Conservation (phyloP, 2,329 filamentous ascomycete genomes). For the Clonostachys rhizophaga region DNA sequence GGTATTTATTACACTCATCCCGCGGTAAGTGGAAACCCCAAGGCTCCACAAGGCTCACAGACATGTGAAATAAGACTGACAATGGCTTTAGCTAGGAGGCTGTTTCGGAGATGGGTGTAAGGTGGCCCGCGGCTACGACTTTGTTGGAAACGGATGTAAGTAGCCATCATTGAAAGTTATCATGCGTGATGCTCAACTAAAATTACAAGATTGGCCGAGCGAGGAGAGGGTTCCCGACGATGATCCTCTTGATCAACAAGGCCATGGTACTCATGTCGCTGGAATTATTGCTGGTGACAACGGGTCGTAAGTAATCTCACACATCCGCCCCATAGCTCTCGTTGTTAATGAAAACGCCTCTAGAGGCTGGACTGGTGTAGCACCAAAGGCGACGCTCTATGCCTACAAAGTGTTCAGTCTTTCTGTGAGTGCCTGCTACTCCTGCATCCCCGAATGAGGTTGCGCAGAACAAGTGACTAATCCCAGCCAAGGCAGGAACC, state of each 20-base stretch:
- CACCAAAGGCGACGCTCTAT: conserved; percentile 15
- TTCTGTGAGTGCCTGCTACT: too few relatives aligned
- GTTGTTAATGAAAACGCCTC: too few relatives aligned
- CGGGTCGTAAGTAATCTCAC: background rate
- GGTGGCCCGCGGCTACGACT: conserved; percentile 14
- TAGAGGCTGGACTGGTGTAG: conserved; percentile 15
- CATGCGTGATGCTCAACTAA: too few relatives aligned
- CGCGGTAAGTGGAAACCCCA: conserved; percentile 1
- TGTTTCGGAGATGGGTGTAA: conserved; percentile 15
- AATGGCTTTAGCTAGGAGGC: conserved; percentile 30
- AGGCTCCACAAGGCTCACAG: background rate
- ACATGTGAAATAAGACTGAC: conserved; percentile 6
- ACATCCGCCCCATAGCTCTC: too few relatives aligned
- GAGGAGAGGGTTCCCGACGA: conserved; percentile 9
- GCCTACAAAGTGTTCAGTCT: conserved; percentile 17
- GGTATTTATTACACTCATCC: conserved; percentile 15
- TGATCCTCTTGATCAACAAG: conserved; percentile 15
- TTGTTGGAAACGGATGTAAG: conserved; percentile 11
- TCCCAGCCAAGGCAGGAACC: conserved; percentile 6
- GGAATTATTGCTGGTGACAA: conserved; percentile 21
- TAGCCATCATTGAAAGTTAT: too few relatives aligned
- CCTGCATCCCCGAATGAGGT: too few relatives aligned
- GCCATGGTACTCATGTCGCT: conserved; percentile 21
- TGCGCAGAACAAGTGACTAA: too few relatives aligned
- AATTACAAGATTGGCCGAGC: background rate